These are phyloP conservation scores for Cetraspora pellucida DNA, from an alignment of 192 early-diverging fungal species.

Conservation along the genomic window DNA sequence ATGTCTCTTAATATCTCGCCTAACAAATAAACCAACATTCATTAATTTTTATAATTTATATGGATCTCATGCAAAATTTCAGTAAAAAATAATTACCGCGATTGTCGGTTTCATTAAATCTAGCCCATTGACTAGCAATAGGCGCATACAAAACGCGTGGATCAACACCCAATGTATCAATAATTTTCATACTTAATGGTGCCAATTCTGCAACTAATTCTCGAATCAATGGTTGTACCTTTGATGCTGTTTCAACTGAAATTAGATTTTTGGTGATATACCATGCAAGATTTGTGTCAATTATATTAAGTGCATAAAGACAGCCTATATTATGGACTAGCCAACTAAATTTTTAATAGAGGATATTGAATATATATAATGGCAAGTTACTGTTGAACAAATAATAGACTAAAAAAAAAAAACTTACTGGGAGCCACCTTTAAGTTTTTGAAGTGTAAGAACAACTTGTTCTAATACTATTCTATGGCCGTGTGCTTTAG, in stretches of 20 bases:
- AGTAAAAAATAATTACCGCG: constrained; percentile 42
- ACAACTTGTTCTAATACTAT: constrained; percentile 62
- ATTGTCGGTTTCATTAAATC: constrained; percentile 68
- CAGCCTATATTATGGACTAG: constrained; percentile 43
- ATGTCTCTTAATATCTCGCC: too few relatives aligned
- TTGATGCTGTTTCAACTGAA: constrained; percentile 49
- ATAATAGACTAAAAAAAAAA: neutral
- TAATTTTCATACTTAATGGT: constrained; percentile 52
- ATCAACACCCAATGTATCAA: constrained; percentile 63
- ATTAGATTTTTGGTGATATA: constrained; percentile 56
- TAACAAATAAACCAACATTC: too few relatives aligned
- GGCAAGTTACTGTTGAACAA: constrained; percentile 11
- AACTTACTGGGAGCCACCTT: constrained; percentile 43
- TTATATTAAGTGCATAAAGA: constrained; percentile 54
- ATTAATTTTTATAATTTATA: too few relatives aligned
- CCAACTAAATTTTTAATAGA: constrained; percentile 4
- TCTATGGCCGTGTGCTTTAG: constrained; percentile 68
- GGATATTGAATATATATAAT: neutral
- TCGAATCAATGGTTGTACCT: constrained; percentile 47
- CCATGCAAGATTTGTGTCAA: constrained; percentile 60
- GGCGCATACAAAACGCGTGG: constrained; percentile 67
- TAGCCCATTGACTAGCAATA: constrained; percentile 69
- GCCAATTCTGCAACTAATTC: constrained; percentile 56
- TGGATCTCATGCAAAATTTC: too few relatives aligned
- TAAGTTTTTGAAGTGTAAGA: constrained; percentile 40